Conservation (phyloP, 192 early-diverging fungal genomes). For the Pilaira anomala region DNA sequence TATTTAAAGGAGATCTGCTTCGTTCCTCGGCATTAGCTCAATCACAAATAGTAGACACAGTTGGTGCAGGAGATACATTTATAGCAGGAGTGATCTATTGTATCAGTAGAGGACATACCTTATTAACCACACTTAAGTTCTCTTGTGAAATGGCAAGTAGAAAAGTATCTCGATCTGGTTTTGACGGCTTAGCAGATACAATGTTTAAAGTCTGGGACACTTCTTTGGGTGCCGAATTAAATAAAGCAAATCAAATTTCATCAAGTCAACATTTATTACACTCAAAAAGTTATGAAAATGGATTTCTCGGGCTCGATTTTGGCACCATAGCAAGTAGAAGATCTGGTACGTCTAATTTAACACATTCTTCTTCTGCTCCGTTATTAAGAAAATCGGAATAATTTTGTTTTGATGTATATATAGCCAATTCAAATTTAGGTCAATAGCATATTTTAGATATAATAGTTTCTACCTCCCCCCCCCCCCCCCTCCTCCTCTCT, state of each 20-base stretch:
- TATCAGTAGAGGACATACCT: conserved; percentile 27
- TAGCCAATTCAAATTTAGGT: too few relatives aligned
- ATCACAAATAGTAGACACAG: conserved; percentile 40
- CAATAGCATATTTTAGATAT: too few relatives aligned
- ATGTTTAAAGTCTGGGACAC: conserved; percentile 10
- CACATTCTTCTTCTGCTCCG: conserved; percentile 10
- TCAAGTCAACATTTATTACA: not conserved
- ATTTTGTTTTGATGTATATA: too few relatives aligned
- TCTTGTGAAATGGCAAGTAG: conserved; percentile 48
- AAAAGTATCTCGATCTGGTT: conserved; percentile 51
- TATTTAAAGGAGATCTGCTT: not conserved
- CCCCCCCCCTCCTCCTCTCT: too few relatives aligned
- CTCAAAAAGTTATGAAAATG: conserved; percentile 14
- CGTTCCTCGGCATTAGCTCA: conserved; percentile 11
- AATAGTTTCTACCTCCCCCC: too few relatives aligned
- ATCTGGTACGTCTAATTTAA: not conserved
- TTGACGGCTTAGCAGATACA: conserved; percentile 21
- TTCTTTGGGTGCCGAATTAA: conserved; percentile 7
- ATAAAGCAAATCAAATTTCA: not conserved
- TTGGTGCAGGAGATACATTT: conserved; percentile 58
- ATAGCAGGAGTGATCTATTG: conserved; percentile 52
- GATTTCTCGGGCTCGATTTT: not conserved
- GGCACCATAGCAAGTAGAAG: conserved; percentile 6
- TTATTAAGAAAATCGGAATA: not conserved
- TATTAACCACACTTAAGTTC: conserved; percentile 36